Evolutionary conservation across 371 early-diverging fungal species (phyloP), one percentile per base, ranked within the genome.

Genomic region (Mortierella sp.): DNA sequence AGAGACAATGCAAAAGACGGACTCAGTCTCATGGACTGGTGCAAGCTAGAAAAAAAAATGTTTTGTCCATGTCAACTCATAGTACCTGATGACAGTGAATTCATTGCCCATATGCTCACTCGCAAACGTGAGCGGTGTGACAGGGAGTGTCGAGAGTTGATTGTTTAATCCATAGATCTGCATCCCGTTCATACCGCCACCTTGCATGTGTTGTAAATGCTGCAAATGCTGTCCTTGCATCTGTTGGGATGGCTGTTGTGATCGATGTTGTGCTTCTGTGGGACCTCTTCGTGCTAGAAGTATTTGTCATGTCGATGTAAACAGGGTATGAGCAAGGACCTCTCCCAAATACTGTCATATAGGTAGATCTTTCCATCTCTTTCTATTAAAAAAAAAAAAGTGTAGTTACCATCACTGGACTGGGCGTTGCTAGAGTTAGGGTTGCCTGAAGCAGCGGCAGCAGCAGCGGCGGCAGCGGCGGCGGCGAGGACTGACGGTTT

Each of bases 31-130:
- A 45, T 43, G 18, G n/a, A 28, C 16, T 37, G 46, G 19, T 56
- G 21, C 48, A 25, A 19, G 37, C 19, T 11, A 44, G 7, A 9
- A 52, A 60, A 73, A 48, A 51, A 51, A 68, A 30, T 6, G 18
- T 18, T 12, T n/a, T n/a, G 14, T 53, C 50, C 4, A 56, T 23
- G 23, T 21, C 4, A 18, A 44, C 7, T 47, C 9, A 12, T 23
- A 60, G n/a, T 74, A 86, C 87, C 85, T 88, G 63, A 94, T 88
- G 21, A 94, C 91, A 7, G 90, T 90, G 48, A 92, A 92, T 74
- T 94, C 95, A 81, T 93, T 89, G 46, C 92, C 93, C 91, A 90
- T 90, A 63, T 89, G 88, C 57, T 90, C 92, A 74, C 90, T 89
- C 7, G 93, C 92, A 84, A 94, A 94, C 4, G 91, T 87, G 9